Evolutionary conservation across 2,329 filamentous ascomycete species (phyloP).

Genomic region (Colletotrichum melonis): DNA sequence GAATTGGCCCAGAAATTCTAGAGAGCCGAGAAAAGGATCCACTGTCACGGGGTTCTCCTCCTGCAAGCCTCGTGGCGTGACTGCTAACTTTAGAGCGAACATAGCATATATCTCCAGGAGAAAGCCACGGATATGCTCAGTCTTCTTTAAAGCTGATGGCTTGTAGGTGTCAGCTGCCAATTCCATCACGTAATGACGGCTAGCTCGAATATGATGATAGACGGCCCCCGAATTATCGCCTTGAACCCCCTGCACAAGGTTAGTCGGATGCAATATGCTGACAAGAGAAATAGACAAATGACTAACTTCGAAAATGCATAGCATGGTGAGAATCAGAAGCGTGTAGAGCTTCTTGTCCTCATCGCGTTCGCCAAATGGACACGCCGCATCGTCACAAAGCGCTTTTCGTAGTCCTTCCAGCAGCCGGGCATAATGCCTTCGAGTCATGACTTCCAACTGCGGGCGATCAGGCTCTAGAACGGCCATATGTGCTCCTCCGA

Average conservation of each 20-base stretch:
- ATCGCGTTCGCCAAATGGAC: neutral
- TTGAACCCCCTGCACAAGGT: neutral
- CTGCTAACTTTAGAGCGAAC: neutral
- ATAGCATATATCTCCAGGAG: neutral
- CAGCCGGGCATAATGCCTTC: neutral
- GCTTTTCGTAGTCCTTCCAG: neutral
- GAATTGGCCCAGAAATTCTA: neutral
- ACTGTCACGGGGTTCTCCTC: neutral
- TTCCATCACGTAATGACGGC: neutral
- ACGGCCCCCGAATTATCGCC: neutral
- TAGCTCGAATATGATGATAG: neutral
- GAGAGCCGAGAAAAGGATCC: neutral
- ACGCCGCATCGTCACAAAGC: neutral
- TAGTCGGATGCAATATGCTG: neutral
- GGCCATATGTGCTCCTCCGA: neutral
- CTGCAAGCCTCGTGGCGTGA: neutral
- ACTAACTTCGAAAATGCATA: neutral
- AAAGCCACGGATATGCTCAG: neutral
- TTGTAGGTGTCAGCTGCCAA: neutral
- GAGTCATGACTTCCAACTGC: neutral
- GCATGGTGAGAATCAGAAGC: neutral
- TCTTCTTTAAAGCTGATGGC: neutral
- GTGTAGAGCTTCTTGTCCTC: neutral
- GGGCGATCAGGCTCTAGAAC: neutral
- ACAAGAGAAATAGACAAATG: neutral